Evolutionary conservation across 2,329 filamentous ascomycete species (phyloP).

Genomic region (Akanthomyces lecanii): DNA sequence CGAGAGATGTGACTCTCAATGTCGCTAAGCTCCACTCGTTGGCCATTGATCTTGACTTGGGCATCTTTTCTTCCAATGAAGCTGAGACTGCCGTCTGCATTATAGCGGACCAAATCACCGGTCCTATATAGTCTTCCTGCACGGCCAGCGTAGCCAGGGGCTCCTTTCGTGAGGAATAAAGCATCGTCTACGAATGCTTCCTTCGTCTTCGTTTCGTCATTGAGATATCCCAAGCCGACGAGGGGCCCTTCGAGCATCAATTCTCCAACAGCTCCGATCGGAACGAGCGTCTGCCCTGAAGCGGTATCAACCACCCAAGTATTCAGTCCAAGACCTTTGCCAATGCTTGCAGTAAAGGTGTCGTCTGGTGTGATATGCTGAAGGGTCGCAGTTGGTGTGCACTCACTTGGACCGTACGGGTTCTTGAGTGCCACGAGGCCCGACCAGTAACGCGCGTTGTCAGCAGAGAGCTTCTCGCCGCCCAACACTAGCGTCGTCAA

Average conservation of each 20-base stretch:
- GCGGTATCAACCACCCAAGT: constrained; percentile 31
- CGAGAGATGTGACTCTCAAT: constrained; percentile 20
- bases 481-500: no score
- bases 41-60: constrained; percentile 58
- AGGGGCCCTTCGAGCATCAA: constrained; percentile 39
- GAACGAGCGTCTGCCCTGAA: constrained; percentile 26
- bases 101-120: constrained; percentile 44
- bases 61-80: constrained; percentile 54
- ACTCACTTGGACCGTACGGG: not conserved
- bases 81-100: constrained; percentile 36
- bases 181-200: constrained; percentile 40
- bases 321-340: constrained; percentile 3
- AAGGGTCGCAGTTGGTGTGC: not conserved
- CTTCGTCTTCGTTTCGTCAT: constrained; percentile 41
- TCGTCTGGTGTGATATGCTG: not conserved
- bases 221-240: constrained; percentile 46
- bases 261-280: constrained; percentile 33
- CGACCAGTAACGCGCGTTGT: no score
- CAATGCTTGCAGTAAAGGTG: constrained; percentile 7
- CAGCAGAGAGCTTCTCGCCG: no score
- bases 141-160: not conserved
- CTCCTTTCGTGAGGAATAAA: constrained; percentile 22
- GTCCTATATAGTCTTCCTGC: constrained; percentile 39
- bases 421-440: not conserved
- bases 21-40: constrained; percentile 46